Conservation (phyloP, 1,284 basidiomycete species). For the Peniophora sp. region DNA sequence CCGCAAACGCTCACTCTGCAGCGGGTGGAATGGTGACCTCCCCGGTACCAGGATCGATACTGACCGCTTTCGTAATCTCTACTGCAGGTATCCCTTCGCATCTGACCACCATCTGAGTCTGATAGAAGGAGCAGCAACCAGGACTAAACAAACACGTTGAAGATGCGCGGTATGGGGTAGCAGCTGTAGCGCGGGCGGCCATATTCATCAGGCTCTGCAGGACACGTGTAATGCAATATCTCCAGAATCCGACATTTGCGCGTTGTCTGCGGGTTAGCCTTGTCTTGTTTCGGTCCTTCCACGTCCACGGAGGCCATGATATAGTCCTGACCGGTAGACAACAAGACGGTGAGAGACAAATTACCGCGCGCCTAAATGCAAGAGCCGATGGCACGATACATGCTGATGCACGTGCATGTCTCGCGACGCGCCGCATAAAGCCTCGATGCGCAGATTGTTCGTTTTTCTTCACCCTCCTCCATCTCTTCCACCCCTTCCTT, state of each 20-base stretch:
- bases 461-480: constrained; percentile 22
- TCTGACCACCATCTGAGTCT: constrained; percentile 26
- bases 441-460: not conserved
- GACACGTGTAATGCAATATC: constrained; percentile 63
- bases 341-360: no score
- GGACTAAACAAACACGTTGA: constrained; percentile 42
- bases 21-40: constrained; percentile 47
- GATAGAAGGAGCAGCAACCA: not conserved
- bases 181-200: constrained; percentile 41
- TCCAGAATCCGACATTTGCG: constrained; percentile 53
- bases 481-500: constrained; percentile 16
- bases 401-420: not conserved
- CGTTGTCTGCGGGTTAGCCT: no score
- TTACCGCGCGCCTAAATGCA: no score
- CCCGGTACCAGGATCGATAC: constrained; percentile 54
- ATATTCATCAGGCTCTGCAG: constrained; percentile 24
- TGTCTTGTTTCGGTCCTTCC: no score
- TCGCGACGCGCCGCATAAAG: constrained; percentile 2
- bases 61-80: constrained; percentile 57
- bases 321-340: no score
- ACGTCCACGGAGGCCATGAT: no score
- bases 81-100: constrained; percentile 57
- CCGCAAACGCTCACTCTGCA: constrained; percentile 27
- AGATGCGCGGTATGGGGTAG: constrained; percentile 64
- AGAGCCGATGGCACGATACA: no score